These are phyloP conservation scores for Alternaria burnsii DNA, from an alignment of 2,329 filamentous ascomycete species.

Conservation along the genomic window DNA sequence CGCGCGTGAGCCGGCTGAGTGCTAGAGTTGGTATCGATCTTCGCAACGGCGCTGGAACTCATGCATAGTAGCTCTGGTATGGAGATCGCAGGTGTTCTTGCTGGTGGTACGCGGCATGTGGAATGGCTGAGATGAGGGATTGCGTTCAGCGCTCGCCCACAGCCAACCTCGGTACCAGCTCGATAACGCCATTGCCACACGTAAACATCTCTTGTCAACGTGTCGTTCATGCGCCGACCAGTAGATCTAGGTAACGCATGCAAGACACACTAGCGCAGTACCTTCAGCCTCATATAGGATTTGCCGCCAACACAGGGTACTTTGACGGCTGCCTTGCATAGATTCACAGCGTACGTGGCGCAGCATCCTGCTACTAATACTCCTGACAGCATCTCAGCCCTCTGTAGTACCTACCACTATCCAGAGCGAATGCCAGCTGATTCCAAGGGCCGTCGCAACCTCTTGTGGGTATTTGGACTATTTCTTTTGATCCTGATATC, in stretches of 20 bases:
- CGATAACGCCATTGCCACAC: slow-evolving; percentile 5
- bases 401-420: slow-evolving; percentile 5
- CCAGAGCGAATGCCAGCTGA: slow-evolving; percentile 10
- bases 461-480: slow-evolving; percentile 15
- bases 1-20: slow-evolving; percentile 5
- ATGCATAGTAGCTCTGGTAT: slow-evolving; percentile 4
- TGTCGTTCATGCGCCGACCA: neutral
- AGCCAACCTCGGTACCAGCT: neutral
- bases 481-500: slow-evolving; percentile 9
- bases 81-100: neutral
- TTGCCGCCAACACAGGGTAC: neutral
- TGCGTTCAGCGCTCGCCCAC: neutral
- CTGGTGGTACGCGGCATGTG: neutral
- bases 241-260: neutral
- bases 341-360: neutral
- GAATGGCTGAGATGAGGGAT: neutral
- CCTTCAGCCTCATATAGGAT: neutral
- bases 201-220: slow-evolving; percentile 3
- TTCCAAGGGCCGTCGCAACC: slow-evolving; percentile 9
- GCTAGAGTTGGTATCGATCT: slow-evolving; percentile 11
- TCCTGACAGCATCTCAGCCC: neutral
- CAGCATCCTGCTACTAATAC: slow-evolving; percentile 6
- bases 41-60: slow-evolving; percentile 1
- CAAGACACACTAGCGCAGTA: neutral
- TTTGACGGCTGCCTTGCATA: neutral